Evolutionary conservation across 257 asterid species (phyloP), one percentile per base, ranked within the genome.

Genomic region (Osmanthus fragrans): DNA sequence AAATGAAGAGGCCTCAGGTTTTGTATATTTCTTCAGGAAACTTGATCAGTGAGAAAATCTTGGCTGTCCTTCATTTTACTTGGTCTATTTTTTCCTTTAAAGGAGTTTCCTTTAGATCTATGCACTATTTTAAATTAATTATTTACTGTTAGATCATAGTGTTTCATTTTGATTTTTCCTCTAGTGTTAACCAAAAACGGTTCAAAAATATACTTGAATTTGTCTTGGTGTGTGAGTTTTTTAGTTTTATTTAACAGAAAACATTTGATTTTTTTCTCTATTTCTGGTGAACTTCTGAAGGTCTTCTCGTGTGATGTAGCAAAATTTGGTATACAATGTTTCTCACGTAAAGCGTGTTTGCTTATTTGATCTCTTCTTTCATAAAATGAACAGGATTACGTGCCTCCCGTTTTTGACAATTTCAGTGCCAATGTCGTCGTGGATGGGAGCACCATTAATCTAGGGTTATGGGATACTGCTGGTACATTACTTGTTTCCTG

Each of bases 391-490:
- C 88, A 92, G 97, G 97, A 89, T 82, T 92, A 92, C 71, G 97
- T 90, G 82, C 97, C 97, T 3, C 90, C 96, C 37, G 94, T 92
- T 39, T 90, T 92, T 40, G 97, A 90, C 84, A 92, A 92, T 80
- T 92, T 90, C 82, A 92, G 96, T 79, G 97, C 97, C 65, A 88
- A 87, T 70, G 96, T 92, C 15, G 91, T 87, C n/a, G 97, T 90
- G 81, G 91, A 87, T 66, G 97, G 96, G 77, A 88, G 87, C 90
- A 88, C 91, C 72, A 90, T 90, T 65, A 90, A 87, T 83, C 87
- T 91, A 36, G 96, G 94, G 56, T 51, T 90, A 64, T 92, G 97
- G 97, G 97, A 90, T 82, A 92, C 97, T 77, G 97, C 97, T 72
- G 94, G 97, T 90, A 75, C 68, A 51, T 18, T 70, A 19, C 49